Conservation (phyloP, 2,329 filamentous ascomycete species). For the Zasmidium citrigriseum region DNA sequence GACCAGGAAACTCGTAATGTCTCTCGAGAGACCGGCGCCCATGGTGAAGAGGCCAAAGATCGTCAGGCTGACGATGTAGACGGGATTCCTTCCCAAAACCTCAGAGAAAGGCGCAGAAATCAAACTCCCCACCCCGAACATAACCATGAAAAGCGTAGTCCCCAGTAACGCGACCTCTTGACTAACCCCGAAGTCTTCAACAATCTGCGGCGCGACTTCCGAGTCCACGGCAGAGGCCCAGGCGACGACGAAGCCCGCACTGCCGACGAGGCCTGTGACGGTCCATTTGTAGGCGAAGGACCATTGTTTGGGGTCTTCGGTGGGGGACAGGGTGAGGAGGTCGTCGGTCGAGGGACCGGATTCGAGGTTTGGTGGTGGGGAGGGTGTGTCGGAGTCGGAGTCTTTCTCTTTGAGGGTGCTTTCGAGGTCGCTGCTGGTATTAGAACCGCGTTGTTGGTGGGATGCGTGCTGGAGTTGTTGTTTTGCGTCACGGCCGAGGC, state of each 20-base stretch:
- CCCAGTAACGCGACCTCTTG: constrained; percentile 8
- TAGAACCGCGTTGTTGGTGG: neutral
- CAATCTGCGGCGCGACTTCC: constrained; percentile 5
- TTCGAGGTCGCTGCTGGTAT: no score
- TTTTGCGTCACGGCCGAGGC: neutral
- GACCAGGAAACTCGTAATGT: constrained; percentile 23
- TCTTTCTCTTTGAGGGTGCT: no score
- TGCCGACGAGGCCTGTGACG: constrained; percentile 5
- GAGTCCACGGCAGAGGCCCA: constrained; percentile 16
- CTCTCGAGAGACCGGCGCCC: constrained; percentile 22
- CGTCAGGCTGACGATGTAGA: constrained; percentile 21
- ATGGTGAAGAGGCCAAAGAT: constrained; percentile 13
- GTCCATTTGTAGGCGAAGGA: constrained; percentile 8
- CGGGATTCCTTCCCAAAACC: constrained; percentile 26
- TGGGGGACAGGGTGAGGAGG: neutral
- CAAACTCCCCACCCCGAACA: constrained; percentile 39
- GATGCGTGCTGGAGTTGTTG: neutral
- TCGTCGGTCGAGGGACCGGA: neutral
- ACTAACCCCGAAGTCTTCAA: constrained; percentile 11
- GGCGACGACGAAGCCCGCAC: constrained; percentile 9
- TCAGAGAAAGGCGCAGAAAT: constrained; percentile 42
- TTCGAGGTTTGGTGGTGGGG: neutral
- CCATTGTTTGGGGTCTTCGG: constrained; percentile 9
- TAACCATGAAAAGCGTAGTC: constrained; percentile 47
- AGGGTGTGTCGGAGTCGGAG: neutral